Conservation (phyloP, 2,329 filamentous ascomycete species). For the Claviceps humidiphila region DNA sequence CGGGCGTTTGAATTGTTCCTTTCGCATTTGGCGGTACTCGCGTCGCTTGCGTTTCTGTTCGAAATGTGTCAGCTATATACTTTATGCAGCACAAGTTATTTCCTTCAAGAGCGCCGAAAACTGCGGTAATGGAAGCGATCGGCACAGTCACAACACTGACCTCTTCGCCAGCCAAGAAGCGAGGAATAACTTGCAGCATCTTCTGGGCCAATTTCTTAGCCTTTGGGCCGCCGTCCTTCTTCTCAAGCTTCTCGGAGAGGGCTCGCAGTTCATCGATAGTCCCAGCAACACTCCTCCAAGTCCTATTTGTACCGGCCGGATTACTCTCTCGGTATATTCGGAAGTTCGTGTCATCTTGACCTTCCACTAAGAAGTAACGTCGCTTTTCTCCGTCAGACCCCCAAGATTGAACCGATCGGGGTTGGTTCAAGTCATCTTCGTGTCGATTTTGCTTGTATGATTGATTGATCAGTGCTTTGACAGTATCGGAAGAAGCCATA, state of each 20-base stretch:
- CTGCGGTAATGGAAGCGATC: too few species aligned
- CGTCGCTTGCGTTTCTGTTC: slow-evolving; percentile 76
- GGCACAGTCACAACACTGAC: slow-evolving; percentile 33
- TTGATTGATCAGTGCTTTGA: slow-evolving; percentile 71
- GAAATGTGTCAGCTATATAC: slow-evolving; percentile 10
- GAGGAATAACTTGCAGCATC: slow-evolving; percentile 67
- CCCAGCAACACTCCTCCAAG: slow-evolving; percentile 89
- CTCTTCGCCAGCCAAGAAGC: slow-evolving; percentile 88
- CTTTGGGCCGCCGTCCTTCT: slow-evolving; percentile 65
- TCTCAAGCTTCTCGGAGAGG: slow-evolving; percentile 63
- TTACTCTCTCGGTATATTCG: slow-evolving; percentile 91
- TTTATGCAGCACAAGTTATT: not conserved
- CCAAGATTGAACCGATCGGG: slow-evolving; percentile 82
- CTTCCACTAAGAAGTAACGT: slow-evolving; percentile 87
- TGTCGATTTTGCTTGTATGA: slow-evolving; percentile 81
- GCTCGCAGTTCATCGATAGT: slow-evolving; percentile 72
- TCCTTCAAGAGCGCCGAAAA: not conserved
- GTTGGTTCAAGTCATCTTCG: slow-evolving; percentile 68
- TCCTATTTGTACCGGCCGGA: slow-evolving; percentile 57
- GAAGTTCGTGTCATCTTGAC: slow-evolving; percentile 86
- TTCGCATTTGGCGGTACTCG: slow-evolving; percentile 77
- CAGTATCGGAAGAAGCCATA: slow-evolving; percentile 70
- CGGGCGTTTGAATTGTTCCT: slow-evolving; percentile 75
- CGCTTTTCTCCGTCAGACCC: slow-evolving; percentile 81
- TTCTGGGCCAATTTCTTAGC: slow-evolving; percentile 65